Base-by-base conservation (phyloP, 2,329 filamentous ascomycete species). In the Colletotrichum noveboracense region DNA sequence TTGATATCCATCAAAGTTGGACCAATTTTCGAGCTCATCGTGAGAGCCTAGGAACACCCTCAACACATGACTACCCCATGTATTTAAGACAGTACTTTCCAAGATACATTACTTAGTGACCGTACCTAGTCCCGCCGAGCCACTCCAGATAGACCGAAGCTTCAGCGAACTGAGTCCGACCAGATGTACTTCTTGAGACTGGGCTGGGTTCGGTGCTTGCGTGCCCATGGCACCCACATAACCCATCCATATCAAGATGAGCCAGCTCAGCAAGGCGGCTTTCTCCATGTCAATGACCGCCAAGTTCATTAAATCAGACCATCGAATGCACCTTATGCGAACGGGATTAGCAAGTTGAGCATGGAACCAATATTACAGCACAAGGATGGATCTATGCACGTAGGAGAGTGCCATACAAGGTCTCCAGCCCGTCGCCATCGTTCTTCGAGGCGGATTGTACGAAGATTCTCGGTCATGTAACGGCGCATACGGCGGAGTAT, bases 171-270 rank as follows among this genome's bases (percentile, higher is more conserved):
- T 3, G 18, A 48, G 1, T 9, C 38, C 12, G 9, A 4, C 9
- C 9, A 48, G 2, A 48, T 3, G 18, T 3, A 0, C 18, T 48
- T 5, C 38, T 48, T 0, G 18, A 12, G 5, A 48, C 2, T 2
- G 38, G 38, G 18, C 18, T 48, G 2, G 18, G 0, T n/a, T 48
- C 0, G 5, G 38, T 2, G 38, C 18, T 48, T n/a, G 9, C 18
- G 18, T 48, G 38, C 18, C 3, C 1, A n/a, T n/a, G 9, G 3
- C 38, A 18, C 18, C 1, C 38, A 43, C 36, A 0, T 18, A 38
- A 4, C 36, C 36, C 16, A 18, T 38, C 8, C 8, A 3, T 43
- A 2, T n/a, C 38, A n/a, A 43, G 1, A n/a, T 6, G 38, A 43
- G 38, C 38, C 38, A n/a, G 38, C 9, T 43, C 38, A 4, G 18